Conservation (phyloP, 169 alveolate species). For the Toxoplasma gondii region DNA sequence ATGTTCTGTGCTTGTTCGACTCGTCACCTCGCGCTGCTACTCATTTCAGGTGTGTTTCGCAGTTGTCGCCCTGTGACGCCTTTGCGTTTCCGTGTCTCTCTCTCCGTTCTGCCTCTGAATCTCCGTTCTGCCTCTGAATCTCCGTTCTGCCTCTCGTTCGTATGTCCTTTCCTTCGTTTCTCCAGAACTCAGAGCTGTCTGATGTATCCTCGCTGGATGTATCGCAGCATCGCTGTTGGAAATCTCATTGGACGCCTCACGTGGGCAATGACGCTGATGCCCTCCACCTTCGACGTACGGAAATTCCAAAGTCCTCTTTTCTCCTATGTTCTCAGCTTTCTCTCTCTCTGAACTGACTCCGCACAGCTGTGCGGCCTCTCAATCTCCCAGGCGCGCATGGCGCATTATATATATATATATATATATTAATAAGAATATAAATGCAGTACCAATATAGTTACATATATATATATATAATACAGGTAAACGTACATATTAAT, state of each 20-base stretch:
- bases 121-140: not conserved
- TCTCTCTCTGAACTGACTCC: not conserved
- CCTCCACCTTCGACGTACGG: slow-evolving; percentile 72
- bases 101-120: not conserved
- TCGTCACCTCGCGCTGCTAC: too few relatives aligned
- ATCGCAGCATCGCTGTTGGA: slow-evolving; percentile 70
- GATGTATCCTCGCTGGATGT: slow-evolving; percentile 74
- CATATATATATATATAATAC: not conserved
- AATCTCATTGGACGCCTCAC: slow-evolving; percentile 79
- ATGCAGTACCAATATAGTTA: not conserved
- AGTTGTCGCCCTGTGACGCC: too few relatives aligned
- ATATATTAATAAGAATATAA: too few relatives aligned
- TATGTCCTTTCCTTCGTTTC: not conserved
- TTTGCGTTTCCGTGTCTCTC: not conserved
- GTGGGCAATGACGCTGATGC: slow-evolving; percentile 84
- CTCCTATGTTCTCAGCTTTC: too few relatives aligned
- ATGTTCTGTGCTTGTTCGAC: too few relatives aligned
- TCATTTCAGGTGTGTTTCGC: not conserved
- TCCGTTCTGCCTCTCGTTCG: not conserved
- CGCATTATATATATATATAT: too few relatives aligned
- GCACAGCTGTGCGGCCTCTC: too few relatives aligned
- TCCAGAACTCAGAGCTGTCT: slow-evolving; percentile 43
- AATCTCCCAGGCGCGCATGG: too few relatives aligned
- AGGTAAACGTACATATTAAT: not conserved
- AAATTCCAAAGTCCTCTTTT: not conserved